Evolutionary conservation across 352 stramenopile species (phyloP).

Genomic region (Phytopythium montanum): DNA sequence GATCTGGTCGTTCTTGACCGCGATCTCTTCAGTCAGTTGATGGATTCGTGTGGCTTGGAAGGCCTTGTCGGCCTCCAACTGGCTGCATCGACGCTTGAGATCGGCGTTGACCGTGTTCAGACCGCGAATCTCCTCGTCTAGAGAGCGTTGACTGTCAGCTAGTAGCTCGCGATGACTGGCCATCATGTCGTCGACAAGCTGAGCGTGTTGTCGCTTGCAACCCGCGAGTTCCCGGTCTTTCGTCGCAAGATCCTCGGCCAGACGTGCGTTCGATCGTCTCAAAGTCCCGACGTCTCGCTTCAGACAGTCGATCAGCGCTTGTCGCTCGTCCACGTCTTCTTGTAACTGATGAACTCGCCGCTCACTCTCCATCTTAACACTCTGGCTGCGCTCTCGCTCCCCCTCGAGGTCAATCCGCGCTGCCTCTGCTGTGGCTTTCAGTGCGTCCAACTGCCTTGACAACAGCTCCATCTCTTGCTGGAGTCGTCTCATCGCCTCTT

Average conservation of each 20-base stretch:
- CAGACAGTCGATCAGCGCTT: neutral
- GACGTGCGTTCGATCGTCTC: neutral
- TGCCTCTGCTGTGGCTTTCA: neutral
- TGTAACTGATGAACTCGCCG: neutral
- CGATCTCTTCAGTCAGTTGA: neutral
- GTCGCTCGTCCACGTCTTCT: neutral
- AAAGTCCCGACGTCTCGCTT: neutral
- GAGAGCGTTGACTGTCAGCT: neutral
- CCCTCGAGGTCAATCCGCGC: neutral
- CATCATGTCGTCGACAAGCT: neutral
- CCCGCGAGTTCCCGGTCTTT: neutral
- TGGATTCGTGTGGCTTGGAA: neutral
- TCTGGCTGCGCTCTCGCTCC: neutral
- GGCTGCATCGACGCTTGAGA: neutral
- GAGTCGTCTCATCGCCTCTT: neutral
- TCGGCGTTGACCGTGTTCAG: neutral
- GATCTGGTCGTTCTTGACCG: neutral
- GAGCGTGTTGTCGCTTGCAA: neutral
- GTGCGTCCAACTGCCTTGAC: neutral
- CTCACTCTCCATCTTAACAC: neutral
- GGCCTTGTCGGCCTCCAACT: neutral
- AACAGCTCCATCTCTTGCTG: neutral
- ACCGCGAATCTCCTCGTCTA: neutral
- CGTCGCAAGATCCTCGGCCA: neutral
- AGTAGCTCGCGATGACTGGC: neutral